Conservation (phyloP, 2,329 filamentous ascomycete species). For the Sclerotinia spermophila region DNA sequence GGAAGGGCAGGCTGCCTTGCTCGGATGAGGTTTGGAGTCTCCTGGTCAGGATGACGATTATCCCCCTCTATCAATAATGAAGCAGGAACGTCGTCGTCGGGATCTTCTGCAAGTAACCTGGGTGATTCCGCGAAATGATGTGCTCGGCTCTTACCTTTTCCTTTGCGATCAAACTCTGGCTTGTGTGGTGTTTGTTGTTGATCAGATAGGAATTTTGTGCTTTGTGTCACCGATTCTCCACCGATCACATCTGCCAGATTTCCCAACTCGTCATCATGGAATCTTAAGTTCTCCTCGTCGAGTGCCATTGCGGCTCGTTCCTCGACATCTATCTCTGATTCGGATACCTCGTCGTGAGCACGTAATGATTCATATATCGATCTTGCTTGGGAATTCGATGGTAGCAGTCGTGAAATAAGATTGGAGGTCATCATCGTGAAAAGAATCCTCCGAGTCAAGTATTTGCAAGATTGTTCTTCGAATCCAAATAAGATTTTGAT, state of each 20-base stretch:
- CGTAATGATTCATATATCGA: slow-evolving; percentile 39
- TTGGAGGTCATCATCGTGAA: slow-evolving; percentile 37
- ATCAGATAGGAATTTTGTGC: slow-evolving; percentile 33
- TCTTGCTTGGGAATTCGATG: slow-evolving; percentile 33
- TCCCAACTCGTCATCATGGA: slow-evolving; percentile 35
- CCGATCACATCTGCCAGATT: slow-evolving; percentile 33
- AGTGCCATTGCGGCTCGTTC: slow-evolving; percentile 35
- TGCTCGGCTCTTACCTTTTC: slow-evolving; percentile 17
- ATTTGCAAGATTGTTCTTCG: neutral
- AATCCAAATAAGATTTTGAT: neutral
- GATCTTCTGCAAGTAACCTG: slow-evolving; percentile 36
- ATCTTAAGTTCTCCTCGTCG: slow-evolving; percentile 38
- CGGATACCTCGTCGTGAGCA: slow-evolving; percentile 34
- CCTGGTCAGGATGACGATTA: slow-evolving; percentile 32
- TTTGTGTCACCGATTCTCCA: slow-evolving; percentile 36
- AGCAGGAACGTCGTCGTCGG: slow-evolving; percentile 55
- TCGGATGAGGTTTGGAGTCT: slow-evolving; percentile 30
- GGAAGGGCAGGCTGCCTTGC: slow-evolving; percentile 20
- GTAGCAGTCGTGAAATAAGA: slow-evolving; percentile 36
- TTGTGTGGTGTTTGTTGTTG: slow-evolving; percentile 21
- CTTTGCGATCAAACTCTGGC: neutral
- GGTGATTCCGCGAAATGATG: slow-evolving; percentile 36
- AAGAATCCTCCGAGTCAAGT: neutral
- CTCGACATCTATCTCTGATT: slow-evolving; percentile 37
- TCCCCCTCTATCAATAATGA: slow-evolving; percentile 59